Evolutionary conservation across 106 monocot species (phyloP).

Genomic region (Dioscorea alata): DNA sequence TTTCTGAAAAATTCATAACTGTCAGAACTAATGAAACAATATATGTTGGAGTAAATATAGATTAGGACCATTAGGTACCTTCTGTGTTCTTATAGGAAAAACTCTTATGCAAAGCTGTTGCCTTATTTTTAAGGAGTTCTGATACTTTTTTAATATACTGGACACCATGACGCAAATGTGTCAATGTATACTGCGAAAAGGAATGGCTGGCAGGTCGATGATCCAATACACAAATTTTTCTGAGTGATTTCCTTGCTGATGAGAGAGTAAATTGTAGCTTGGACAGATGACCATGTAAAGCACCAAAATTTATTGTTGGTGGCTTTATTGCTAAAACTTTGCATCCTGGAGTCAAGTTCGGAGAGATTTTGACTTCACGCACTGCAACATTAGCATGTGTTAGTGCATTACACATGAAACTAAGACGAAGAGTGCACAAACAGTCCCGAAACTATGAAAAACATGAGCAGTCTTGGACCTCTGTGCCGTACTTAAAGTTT

Average conservation of each 20-base stretch:
- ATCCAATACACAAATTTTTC: conserved; percentile 56
- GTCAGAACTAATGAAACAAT: conserved; percentile 6
- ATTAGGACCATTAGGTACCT: conserved; percentile 43
- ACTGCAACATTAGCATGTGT: conserved; percentile 33
- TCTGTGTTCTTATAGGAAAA: conserved; percentile 54
- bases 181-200: conserved; percentile 76
- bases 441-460: too few relatives aligned
- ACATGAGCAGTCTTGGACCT: too few relatives aligned
- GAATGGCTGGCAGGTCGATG: conserved; percentile 59
- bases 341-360: conserved; percentile 85
- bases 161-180: conserved; percentile 79
- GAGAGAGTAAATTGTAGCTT: conserved; percentile 71
- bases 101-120: conserved; percentile 57
- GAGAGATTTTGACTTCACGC: conserved; percentile 74
- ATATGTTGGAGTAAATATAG: neutral
- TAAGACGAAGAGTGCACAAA: too few relatives aligned
- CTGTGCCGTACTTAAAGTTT: too few relatives aligned
- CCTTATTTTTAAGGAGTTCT: conserved; percentile 70
- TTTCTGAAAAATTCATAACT: conserved; percentile 29
- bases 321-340: conserved; percentile 46
- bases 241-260: conserved; percentile 76
- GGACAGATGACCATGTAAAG: conserved; percentile 57
- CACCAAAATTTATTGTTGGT: conserved; percentile 48
- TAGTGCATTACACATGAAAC: neutral
- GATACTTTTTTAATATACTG: conserved; percentile 88